Base-by-base conservation (phyloP, 2,329 filamentous ascomycete genomes). In the Hymenoscyphus scutula region DNA sequence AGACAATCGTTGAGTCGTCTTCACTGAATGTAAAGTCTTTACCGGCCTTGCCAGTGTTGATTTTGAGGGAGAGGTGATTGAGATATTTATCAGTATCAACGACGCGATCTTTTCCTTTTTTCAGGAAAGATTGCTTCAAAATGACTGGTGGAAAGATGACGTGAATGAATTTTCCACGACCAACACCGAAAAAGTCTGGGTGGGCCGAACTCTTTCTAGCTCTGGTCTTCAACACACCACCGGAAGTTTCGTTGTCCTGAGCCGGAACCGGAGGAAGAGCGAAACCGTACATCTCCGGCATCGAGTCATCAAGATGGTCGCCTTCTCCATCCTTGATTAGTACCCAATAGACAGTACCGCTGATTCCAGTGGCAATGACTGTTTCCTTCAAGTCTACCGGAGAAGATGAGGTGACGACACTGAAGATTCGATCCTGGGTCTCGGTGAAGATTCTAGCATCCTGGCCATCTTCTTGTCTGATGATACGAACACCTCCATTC, bases 11-110 rank as follows among this genome's bases (percentile, higher is more conserved):
- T 1, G 89, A 91, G 76, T 99, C 95, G 75, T 99, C 95, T 75
- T 96, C 93, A 76, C 94, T 97, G 78, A 99, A 99, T 55, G 89
- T 90, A 75, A 99, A 99, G 76, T 99, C 95, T 77, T 99, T 99
- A 67, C 93, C 95, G 68, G 95, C 94, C 80, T 99, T 99, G 70
- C 94, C 95, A 65, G 93, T 98, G 70, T 94, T 92, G 77, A 99
- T 97, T 77, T 93, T 96, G 68, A 98, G 81, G 56, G 90, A 90
- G 72, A 91, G 93, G 74, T 97, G 89, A 73, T 89, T 88, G 68
- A 95, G 85, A 67, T 96, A 92, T 73, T 87, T 90, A 74, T 97
- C 92, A 0, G 91, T 95, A 74, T 97, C 90, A 65, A 97, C 92
- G 59, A 87, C 80, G 53, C 85, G 85, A 69, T 88, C 85, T 68